Percentiles rank a stretch among this genome's conserved stretches.
Evolutionary conservation across 2,329 filamentous ascomycete genomes (phyloP).

Genomic region (Elsinoe ampelina): DNA sequence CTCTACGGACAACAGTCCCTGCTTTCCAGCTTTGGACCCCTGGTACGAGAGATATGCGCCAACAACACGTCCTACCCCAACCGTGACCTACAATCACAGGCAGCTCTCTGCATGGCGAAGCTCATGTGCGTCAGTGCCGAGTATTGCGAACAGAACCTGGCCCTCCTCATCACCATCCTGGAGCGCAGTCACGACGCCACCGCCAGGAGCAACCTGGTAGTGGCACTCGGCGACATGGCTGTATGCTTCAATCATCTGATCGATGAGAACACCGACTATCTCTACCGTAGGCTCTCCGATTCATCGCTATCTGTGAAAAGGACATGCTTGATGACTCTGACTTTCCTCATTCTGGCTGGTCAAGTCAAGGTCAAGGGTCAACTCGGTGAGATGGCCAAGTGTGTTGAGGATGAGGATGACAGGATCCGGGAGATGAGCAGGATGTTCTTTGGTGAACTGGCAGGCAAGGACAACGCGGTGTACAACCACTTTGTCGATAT

Average conservation of each 20-base stretch:
- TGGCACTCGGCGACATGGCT: constrained; percentile 96
- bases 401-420: constrained; percentile 90
- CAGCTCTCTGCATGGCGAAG: constrained; percentile 90
- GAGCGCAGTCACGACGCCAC: constrained; percentile 88
- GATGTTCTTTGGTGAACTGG: constrained; percentile 98
- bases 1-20: constrained; percentile 76
- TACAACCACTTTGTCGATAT: constrained; percentile 99
- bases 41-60: constrained; percentile 87
- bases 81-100: constrained; percentile 81
- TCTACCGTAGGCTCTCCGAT: constrained; percentile 89
- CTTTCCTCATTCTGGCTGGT: constrained; percentile 90
- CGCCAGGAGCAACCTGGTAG: constrained; percentile 90
- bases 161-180: constrained; percentile 93
- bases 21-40: constrained; percentile 78
- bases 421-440: constrained; percentile 84
- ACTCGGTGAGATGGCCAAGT: constrained; percentile 98
- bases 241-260: constrained; percentile 99
- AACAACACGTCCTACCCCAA: constrained; percentile 91
- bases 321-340: constrained; percentile 96
- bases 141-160: constrained; percentile 89
- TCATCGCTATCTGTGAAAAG: constrained; percentile 83
- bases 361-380: constrained; percentile 99
- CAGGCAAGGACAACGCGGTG: constrained; percentile 96
- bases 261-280: constrained; percentile 96
- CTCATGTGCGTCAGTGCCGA: constrained; percentile 97